Evolutionary conservation across 2,329 filamentous ascomycete genomes (phyloP).

Genomic region (Xylaria hypoxylon): DNA sequence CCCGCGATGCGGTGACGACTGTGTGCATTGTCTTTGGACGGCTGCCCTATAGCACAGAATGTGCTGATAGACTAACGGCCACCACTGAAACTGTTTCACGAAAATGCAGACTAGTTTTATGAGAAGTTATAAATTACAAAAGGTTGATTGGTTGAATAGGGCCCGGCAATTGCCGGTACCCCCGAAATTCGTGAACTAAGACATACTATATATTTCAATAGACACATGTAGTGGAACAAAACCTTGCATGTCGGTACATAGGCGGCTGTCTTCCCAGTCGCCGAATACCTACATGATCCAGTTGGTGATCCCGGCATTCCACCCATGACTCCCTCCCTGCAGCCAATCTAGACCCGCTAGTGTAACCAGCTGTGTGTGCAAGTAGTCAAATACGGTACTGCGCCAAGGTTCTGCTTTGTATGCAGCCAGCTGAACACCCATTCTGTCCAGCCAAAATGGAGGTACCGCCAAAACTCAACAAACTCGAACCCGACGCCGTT

Average conservation of each 20-base stretch:
- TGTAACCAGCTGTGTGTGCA: constrained; percentile 7
- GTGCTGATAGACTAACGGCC: background rate
- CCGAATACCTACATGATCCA: background rate
- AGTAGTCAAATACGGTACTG: constrained; percentile 14
- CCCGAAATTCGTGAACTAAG: background rate
- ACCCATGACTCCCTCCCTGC: background rate
- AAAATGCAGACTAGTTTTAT: background rate
- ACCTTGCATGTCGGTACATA: background rate
- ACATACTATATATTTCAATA: background rate
- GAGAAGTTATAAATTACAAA: background rate
- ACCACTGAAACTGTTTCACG: constrained; percentile 6
- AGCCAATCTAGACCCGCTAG: background rate
- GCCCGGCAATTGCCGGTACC: background rate
- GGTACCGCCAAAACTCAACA: no score
- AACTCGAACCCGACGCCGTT: no score
- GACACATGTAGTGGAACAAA: constrained; percentile 1
- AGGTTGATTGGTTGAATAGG: constrained; percentile 1
- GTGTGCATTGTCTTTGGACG: background rate
- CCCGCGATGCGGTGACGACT: no score
- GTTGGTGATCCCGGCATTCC: background rate
- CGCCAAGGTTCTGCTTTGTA: constrained; percentile 12
- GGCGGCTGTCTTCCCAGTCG: background rate
- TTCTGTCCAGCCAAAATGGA: background rate
- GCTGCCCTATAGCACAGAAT: background rate
- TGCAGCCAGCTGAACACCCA: constrained; percentile 25